Conservation (phyloP, 2,329 filamentous ascomycete species). For the Fusarium sp. region DNA sequence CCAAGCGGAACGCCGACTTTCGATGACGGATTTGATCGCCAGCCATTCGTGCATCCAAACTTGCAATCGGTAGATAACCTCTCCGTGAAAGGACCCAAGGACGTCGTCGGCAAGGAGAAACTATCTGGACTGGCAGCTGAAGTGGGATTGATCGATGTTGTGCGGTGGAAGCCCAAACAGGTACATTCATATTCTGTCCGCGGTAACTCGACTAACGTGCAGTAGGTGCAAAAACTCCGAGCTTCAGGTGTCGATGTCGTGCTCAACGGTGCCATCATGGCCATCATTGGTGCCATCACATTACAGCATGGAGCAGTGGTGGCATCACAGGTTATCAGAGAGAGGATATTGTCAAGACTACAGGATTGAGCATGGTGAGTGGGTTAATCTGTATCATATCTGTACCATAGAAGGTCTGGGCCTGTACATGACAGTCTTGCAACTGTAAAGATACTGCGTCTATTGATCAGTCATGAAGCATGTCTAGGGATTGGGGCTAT, state of each 20-base stretch:
- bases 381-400: slow-evolving; percentile 43
- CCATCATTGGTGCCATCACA: slow-evolving; percentile 88
- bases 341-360: slow-evolving; percentile 70
- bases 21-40: slow-evolving; percentile 61
- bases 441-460: slow-evolving; percentile 26
- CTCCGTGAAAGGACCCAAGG: slow-evolving; percentile 63
- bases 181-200: slow-evolving; percentile 56
- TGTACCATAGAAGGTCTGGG: slow-evolving; percentile 41
- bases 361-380: slow-evolving; percentile 26
- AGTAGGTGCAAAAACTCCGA: slow-evolving; percentile 69
- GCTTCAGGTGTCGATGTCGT: slow-evolving; percentile 79
- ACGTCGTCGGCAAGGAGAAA: slow-evolving; percentile 70
- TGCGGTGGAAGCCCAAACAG: slow-evolving; percentile 88
- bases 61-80: slow-evolving; percentile 80
- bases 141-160: slow-evolving; percentile 75
- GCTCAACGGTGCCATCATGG: slow-evolving; percentile 79
- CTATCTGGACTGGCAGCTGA: slow-evolving; percentile 72
- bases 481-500: slow-evolving; percentile 8
- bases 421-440: slow-evolving; percentile 36
- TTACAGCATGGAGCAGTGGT: slow-evolving; percentile 84
- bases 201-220: neutral
- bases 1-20: slow-evolving; percentile 40
- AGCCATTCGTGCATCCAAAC: slow-evolving; percentile 74
- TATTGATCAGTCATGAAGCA: slow-evolving; percentile 22
- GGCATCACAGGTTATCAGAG: slow-evolving; percentile 76